Conservation (phyloP, 2,329 filamentous ascomycete species). For the Lecanoromycetidae sp. region DNA sequence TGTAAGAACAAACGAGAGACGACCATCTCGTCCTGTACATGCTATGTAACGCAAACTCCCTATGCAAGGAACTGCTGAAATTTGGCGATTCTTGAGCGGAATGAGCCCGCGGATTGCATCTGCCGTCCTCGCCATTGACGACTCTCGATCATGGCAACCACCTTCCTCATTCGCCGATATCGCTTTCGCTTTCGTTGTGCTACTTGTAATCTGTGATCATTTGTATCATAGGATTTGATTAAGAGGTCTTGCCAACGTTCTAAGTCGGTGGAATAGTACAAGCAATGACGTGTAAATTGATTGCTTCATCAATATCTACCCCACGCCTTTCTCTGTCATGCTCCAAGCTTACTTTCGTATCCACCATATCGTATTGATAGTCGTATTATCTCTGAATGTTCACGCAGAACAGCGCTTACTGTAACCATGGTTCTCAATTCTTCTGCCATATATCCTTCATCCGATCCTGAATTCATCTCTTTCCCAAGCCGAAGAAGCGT, state of each 20-base stretch:
- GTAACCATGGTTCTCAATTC: conserved; percentile 18
- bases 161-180: neutral
- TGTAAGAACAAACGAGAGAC: neutral
- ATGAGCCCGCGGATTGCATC: neutral
- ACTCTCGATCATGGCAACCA: neutral
- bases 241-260: too few species aligned
- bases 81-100: too few species aligned
- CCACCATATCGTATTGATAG: neutral
- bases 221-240: too few species aligned
- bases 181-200: neutral
- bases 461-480: conserved; percentile 35
- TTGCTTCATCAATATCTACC: neutral
- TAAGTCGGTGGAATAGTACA: neutral
- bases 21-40: conserved; percentile 7
- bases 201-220: too few species aligned
- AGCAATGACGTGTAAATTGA: neutral
- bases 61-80: too few species aligned
- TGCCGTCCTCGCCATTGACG: neutral
- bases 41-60: conserved; percentile 2
- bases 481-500: conserved; percentile 78
- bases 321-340: too few species aligned
- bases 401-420: neutral
- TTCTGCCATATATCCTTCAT: conserved; percentile 18
- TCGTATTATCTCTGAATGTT: neutral
- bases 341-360: neutral